Conservation (phyloP, 306 rosid genomes). For the Erythrophleum fordii region DNA sequence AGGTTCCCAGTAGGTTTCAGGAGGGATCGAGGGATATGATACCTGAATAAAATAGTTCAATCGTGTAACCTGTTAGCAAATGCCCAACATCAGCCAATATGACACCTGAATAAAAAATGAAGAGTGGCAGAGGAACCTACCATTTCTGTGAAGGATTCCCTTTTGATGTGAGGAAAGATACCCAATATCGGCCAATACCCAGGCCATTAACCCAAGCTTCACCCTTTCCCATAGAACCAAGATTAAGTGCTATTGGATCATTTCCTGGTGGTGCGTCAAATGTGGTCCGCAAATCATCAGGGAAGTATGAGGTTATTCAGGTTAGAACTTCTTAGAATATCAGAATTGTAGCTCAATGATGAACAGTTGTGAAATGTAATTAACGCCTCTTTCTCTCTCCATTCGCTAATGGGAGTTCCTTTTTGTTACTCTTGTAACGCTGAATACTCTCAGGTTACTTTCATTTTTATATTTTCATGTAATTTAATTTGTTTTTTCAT, state of each 20-base stretch:
- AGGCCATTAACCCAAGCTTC: slow-evolving; percentile 77
- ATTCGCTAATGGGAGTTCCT: no score
- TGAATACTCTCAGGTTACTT: no score
- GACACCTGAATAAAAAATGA: background rate
- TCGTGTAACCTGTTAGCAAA: slow-evolving; percentile 17
- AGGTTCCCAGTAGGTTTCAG: slow-evolving; percentile 67
- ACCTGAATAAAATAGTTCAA: slow-evolving; percentile 56
- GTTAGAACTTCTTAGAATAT: slow-evolving; percentile 4
- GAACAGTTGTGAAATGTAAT: no score
- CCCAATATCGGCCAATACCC: slow-evolving; percentile 88
- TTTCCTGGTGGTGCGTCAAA: slow-evolving; percentile 73
- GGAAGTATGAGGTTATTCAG: slow-evolving; percentile 19
- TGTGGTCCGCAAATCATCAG: slow-evolving; percentile 51
- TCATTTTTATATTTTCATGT: no score
- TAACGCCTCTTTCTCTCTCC: no score
- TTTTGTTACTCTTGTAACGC: no score
- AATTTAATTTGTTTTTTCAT: no score
- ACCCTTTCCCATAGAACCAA: slow-evolving; percentile 94
- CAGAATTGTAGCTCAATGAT: background rate
- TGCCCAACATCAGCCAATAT: background rate
- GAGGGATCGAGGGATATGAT: slow-evolving; percentile 78
- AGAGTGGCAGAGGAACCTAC: slow-evolving; percentile 42
- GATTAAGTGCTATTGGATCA: slow-evolving; percentile 73
- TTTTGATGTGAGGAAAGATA: slow-evolving; percentile 65
- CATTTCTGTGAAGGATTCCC: slow-evolving; percentile 86